Conservation (phyloP, 2,329 filamentous ascomycete species). For the Aspergillus novoparasiticus region DNA sequence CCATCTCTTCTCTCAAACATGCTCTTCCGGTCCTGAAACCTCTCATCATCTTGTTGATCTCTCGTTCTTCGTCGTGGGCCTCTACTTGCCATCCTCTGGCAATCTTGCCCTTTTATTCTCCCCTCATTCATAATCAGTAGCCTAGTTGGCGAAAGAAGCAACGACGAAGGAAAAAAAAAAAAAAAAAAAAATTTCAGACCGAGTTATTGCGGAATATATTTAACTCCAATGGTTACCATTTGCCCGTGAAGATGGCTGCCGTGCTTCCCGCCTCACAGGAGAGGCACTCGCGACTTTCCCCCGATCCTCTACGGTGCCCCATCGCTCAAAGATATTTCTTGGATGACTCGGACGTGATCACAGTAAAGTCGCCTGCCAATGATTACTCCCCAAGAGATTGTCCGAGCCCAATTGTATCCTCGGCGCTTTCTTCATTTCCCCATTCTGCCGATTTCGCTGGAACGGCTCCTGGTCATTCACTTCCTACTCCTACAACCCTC, state of each 20-base stretch:
- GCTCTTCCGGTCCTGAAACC: background rate
- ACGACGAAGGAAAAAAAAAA: background rate
- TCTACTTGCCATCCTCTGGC: background rate
- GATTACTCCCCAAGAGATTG: conserved; percentile 27
- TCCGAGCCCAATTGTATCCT: conserved; percentile 32
- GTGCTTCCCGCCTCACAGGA: conserved; percentile 35
- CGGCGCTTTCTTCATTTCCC: conserved; percentile 39
- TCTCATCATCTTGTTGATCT: background rate
- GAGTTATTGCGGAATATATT: background rate
- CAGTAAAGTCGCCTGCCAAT: conserved; percentile 32
- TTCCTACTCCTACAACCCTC: conserved; percentile 41
- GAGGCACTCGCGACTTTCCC: conserved; percentile 33
- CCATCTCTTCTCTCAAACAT: background rate
- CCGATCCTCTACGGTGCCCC: conserved; percentile 34
- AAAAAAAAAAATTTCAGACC: background rate
- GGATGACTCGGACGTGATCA: conserved; percentile 21
- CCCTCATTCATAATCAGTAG: background rate
- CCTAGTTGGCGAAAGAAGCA: background rate
- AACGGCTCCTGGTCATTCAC: conserved; percentile 30
- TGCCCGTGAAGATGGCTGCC: conserved; percentile 35
- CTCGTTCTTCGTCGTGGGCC: background rate
- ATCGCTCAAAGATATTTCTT: conserved; percentile 38
- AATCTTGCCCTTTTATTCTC: background rate
- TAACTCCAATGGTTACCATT: background rate
- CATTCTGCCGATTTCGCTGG: conserved; percentile 41